Evolutionary conservation across 805 yeast species (phyloP), one percentile per base, ranked within the genome.

Genomic region (Pichia cephalocereana): DNA sequence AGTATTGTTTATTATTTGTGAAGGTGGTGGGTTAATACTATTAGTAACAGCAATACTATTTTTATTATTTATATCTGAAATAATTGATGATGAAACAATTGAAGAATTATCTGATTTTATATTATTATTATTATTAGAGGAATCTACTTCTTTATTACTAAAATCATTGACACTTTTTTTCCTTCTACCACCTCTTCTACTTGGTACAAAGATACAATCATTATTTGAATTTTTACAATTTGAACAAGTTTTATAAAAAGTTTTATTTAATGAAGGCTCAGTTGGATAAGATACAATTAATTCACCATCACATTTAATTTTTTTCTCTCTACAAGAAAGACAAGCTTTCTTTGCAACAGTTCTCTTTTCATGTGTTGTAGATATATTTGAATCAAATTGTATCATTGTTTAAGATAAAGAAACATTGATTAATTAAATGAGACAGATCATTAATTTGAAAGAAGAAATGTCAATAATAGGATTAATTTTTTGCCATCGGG

Each of bases 261-360:
- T 48, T 37, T 43, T 47, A 5, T 44, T 63, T 5, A 50, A 6
- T 28, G 45, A 34, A 23, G 50, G 17, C 8, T 46, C 41, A 11
- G 49, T 23, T 5, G 46, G 43, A 31, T 41, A 40, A 4, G 46
- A 38, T 6, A 36, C 56, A 34, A 54, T 52, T 14, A 68, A 57
- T 54, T 79, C 84, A 14, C 86, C 86, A 54, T 80, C 84, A 61
- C 86, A 80, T 54, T 79, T 80, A 52, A 80, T 70, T 55, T 81
- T 80, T 64, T 77, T 79, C 54, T 77, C 83, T 39, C 86, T 74
- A 51, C 86, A 80, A 6, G 79, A 70, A 7, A 81, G 64, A 58
- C 86, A 80, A 0, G 86, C 86, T 43, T 81, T 66, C 49, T 75
- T 69, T 0, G 84, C 82, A 2, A 80, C 85, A 7, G 73, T 67